Evolutionary conservation across 495 filamentous ascomycete genomes (phyloP), one percentile per base, ranked within the genome.

Genomic region (Daldinia childiae): DNA sequence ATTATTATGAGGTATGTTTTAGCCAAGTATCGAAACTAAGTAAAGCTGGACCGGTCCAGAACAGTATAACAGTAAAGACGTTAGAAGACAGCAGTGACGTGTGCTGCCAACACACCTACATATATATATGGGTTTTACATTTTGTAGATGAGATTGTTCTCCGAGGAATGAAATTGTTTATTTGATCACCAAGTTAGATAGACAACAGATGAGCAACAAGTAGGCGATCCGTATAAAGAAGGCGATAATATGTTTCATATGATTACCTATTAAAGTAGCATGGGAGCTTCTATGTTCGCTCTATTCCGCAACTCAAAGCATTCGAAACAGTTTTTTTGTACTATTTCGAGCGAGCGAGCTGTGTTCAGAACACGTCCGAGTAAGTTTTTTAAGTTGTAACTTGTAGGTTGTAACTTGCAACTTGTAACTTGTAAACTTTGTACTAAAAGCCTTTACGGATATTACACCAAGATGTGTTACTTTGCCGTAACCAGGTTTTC

Each of bases 401-500:
- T n/a, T n/a, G n/a, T n/a, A n/a, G n/a, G n/a, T n/a, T n/a, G n/a
- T n/a, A n/a, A n/a, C n/a, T n/a, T n/a, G n/a, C n/a, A n/a, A n/a
- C n/a, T n/a, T n/a, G n/a, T n/a, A n/a, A n/a, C n/a, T n/a, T 24
- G 43, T 48, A 48, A 48, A 48, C 3, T 8, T 19, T 21, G 43
- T 48, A 48, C 11, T 0, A 8, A 48, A 48, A 24, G 19, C 34
- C 43, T 34, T 12, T 27, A 6, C 45, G 12, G 2, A 34, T 5
- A 39, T 21, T 59, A 15, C 45, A 30, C 19, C n/a, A 27, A 36
- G 6, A 61, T 62, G 58, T 62, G 66, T 38, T 14, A 50, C 0
- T 68, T 68, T n/a, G 30, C 11, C n/a, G 27, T 45, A 8, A 45
- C 50, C 2, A 56, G 0, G 34, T 68, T 68, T 29, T 26, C 48